Evolutionary conservation across 2,329 filamentous ascomycete genomes (phyloP), one percentile per base, ranked within the genome.

Genomic region (Fusarium brachygibbosum): DNA sequence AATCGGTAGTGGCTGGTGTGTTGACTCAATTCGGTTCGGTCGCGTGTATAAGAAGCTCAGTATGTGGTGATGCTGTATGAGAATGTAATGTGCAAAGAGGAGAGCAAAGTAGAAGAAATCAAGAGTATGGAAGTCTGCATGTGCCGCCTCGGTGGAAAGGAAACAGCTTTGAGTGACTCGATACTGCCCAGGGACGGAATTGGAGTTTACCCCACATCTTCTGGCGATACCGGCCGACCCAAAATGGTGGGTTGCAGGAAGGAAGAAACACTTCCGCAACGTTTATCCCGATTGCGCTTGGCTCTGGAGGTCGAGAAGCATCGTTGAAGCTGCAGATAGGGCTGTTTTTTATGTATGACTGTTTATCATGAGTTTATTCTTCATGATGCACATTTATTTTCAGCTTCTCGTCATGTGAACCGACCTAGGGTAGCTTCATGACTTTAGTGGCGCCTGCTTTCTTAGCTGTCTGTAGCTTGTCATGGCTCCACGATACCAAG

Each of bases 171-270:
- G 66, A 58, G 58, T 69, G 67, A 69, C 63, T 69, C 67, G 66
- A 59, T 62, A 42, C 51, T 61, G 48, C 48, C 37, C 48, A 60
- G 61, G 29, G 23, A 63, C 55, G 32, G 50, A 37, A 58, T 53
- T 56, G 64, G 59, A 45, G 63, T 51, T 60, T 75, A 74, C 72
- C 72, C 72, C 72, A 74, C 72, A 64, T 58, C 58, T 63, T 42
- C 35, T 70, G 63, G 70, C 72, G 72, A 74, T 74, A 74, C 69
- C 70, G 72, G 70, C 71, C 57, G 42, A 32, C 54, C 57, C 57
- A 63, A 73, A 74, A 73, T 59, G 62, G 61, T 69, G 61, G 60
- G 51, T 56, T 66, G 54, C 56, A 68, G 56, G 44, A 50, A 45
- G 50, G n/a, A 58, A 23, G 25, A 41, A 51, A 44, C 31, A 49